Evolutionary conservation across 140 eudicot genomes (phyloP).

Genomic region (Eryngium alpinum): DNA sequence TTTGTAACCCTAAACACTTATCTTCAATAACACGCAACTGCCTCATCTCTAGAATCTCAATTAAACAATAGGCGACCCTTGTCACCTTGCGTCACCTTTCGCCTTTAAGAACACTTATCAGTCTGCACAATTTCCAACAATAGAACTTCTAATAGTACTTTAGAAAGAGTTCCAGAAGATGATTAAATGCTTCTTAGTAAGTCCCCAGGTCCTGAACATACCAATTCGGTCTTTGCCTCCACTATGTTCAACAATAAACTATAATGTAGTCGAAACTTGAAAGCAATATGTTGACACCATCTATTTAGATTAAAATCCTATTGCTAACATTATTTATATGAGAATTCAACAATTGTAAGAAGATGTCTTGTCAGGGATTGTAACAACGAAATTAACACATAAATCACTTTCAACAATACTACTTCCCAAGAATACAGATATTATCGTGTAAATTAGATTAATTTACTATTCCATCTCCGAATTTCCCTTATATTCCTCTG

Average conservation of each 20-base stretch:
- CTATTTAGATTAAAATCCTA: neutral
- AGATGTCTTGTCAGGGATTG: neutral
- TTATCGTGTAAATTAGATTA: neutral
- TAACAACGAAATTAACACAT: neutral
- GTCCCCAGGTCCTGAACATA: too few species aligned
- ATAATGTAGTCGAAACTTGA: neutral
- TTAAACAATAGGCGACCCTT: too few species aligned
- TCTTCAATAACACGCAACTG: too few species aligned
- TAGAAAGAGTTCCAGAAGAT: too few species aligned
- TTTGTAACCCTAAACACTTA: too few species aligned
- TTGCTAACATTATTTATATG: neutral
- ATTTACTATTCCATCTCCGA: neutral
- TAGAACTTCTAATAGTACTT: too few species aligned
- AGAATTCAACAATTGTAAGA: neutral
- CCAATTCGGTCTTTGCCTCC: too few species aligned
- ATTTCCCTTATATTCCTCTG: neutral
- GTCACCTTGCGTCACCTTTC: too few species aligned
- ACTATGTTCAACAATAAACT: neutral
- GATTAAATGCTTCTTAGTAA: too few species aligned
- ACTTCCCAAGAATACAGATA: neutral
- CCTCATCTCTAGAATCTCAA: too few species aligned
- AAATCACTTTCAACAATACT: neutral
- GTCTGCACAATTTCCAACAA: too few species aligned
- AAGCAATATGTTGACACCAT: neutral
- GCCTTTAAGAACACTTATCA: too few species aligned